A percentile compares a stretch with the other conserved stretches of the same genome.
phyloP scores from a whole-genome alignment of 352 stramenopile genomes.

The Globisporangium mamillatum region DNA sequence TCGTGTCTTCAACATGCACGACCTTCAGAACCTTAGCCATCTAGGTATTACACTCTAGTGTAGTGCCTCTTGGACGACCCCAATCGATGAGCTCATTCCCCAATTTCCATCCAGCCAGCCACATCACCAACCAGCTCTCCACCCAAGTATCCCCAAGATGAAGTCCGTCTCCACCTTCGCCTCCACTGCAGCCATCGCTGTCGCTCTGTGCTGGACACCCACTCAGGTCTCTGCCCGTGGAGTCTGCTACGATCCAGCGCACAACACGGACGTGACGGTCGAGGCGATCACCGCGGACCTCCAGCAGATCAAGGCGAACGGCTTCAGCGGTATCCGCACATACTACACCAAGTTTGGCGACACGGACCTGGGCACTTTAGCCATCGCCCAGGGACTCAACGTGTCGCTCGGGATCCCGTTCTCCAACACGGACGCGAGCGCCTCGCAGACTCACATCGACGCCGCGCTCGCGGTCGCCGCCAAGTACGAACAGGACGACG shows the following conservation, averaged over 20 bases:
- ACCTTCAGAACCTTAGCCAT: background rate
- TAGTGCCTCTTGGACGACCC: background rate
- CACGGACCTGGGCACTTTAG: conserved; percentile 40
- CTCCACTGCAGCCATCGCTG: conserved; percentile 11
- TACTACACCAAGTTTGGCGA: conserved; percentile 43
- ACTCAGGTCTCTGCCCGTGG: conserved; percentile 19
- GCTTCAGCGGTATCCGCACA: conserved; percentile 45
- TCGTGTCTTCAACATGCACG: background rate
- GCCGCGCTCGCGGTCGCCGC: conserved; percentile 30
- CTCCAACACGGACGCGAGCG: conserved; percentile 30
- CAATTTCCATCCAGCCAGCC: conserved; percentile 25
- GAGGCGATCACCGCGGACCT: conserved; percentile 43
- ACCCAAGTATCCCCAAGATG: conserved; percentile 18
- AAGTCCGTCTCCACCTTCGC: conserved; percentile 28
- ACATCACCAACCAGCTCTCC: conserved; percentile 9
- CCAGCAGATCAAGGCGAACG: conserved; percentile 38
- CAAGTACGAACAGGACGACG: conserved; percentile 27
- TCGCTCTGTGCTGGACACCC: background rate
- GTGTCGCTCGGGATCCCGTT: conserved; percentile 46
- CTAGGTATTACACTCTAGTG: background rate
- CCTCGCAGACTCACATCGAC: conserved; percentile 32
- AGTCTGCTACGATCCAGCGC: conserved; percentile 49
- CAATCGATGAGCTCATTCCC: conserved; percentile 22
- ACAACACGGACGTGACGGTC: conserved; percentile 33
- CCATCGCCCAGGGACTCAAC: conserved; percentile 43